These are phyloP conservation scores for Comarum palustre DNA, from an alignment of 306 rosid species.

Conservation along the genomic window DNA sequence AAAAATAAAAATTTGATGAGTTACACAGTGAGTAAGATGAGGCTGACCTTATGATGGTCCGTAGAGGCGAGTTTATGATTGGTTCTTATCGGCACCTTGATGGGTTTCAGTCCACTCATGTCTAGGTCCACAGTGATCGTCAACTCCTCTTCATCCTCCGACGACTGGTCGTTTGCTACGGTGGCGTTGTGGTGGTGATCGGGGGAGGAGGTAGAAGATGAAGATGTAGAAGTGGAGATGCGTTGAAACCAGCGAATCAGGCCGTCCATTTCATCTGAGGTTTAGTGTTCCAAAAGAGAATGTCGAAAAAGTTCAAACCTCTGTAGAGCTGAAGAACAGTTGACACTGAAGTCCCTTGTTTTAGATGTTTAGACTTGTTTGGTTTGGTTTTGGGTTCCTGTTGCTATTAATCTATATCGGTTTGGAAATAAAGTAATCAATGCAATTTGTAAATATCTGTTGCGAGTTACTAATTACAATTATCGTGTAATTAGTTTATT, in stretches of 20 bases:
- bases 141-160: slow-evolving; percentile 4
- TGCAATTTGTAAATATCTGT: neutral
- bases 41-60: slow-evolving; percentile 40
- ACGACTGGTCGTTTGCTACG: neutral
- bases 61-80: slow-evolving; percentile 21
- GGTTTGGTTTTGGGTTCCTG: neutral
- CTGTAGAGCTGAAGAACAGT: neutral
- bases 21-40: neutral
- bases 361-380: neutral
- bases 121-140: slow-evolving; percentile 19
- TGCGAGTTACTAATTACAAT: neutral
- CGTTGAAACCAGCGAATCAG: slow-evolving; percentile 24
- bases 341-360: neutral
- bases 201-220: neutral
- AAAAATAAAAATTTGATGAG: neutral
- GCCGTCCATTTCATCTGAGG: slow-evolving; percentile 16
- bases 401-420: neutral
- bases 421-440: neutral
- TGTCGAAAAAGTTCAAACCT: neutral
- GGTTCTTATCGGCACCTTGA: slow-evolving; percentile 30
- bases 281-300: too few relatives aligned
- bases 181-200: slow-evolving; percentile 2
- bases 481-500: neutral
- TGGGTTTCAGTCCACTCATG: slow-evolving; percentile 22
- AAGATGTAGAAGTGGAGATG: slow-evolving; percentile 13